phyloP scores from a whole-genome alignment of 1,284 basidiomycete genomes.

The Pseudomicrostroma phylloplanum region DNA sequence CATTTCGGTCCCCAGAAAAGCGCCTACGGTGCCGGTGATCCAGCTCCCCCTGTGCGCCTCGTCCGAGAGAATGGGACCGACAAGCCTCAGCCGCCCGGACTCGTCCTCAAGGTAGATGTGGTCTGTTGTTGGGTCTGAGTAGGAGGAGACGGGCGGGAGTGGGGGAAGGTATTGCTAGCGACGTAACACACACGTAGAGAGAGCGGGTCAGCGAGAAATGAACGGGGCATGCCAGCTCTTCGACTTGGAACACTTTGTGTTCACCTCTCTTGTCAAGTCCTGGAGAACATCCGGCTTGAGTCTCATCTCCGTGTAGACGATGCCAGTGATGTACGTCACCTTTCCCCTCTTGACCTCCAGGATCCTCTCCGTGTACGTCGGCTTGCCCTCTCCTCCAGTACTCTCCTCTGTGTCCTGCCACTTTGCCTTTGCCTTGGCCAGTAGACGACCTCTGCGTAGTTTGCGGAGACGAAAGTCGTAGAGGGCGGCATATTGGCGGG shows the following conservation, averaged over 20 bases:
- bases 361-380: slow-evolving; percentile 69
- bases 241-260: slow-evolving; percentile 3
- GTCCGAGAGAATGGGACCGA: slow-evolving; percentile 53
- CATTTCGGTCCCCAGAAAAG: slow-evolving; percentile 82
- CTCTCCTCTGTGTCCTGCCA: slow-evolving; percentile 14
- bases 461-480: slow-evolving; percentile 49
- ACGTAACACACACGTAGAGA: slow-evolving; percentile 18
- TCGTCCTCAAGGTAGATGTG: slow-evolving; percentile 58
- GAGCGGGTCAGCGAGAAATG: no score
- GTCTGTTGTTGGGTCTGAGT: slow-evolving; percentile 65
- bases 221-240: background rate
- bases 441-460: slow-evolving; percentile 36
- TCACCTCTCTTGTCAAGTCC: slow-evolving; percentile 84
- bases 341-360: slow-evolving; percentile 79
- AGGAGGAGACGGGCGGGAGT: slow-evolving; percentile 55
- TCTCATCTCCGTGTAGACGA: slow-evolving; percentile 95
- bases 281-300: slow-evolving; percentile 94
- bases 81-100: slow-evolving; percentile 55
- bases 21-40: slow-evolving; percentile 59
- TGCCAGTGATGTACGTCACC: slow-evolving; percentile 85
- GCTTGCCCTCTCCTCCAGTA: slow-evolving; percentile 11
- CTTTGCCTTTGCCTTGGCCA: slow-evolving; percentile 22
- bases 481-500: slow-evolving; percentile 42
- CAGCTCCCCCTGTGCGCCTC: slow-evolving; percentile 55
- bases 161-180: slow-evolving; percentile 78